A percentile compares a stretch with the other conserved stretches of the same genome.
These are phyloP conservation scores for Claviceps cyperi DNA, from an alignment of 2,329 filamentous ascomycete genomes.

Conservation along the genomic window DNA sequence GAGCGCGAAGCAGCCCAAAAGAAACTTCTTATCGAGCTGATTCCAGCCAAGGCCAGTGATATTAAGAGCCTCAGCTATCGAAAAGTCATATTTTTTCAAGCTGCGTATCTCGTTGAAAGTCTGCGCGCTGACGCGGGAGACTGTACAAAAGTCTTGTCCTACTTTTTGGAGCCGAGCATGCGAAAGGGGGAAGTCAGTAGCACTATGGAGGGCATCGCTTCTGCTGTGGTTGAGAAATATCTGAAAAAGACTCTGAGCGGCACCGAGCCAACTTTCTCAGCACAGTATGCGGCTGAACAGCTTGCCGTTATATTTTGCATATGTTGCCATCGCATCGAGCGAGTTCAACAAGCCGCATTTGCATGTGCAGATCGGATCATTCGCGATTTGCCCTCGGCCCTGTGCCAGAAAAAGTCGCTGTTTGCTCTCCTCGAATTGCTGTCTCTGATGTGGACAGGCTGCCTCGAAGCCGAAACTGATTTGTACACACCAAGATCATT, in stretches of 20 bases:
- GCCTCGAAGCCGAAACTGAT: slow-evolving; percentile 85
- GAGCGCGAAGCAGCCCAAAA: slow-evolving; percentile 72
- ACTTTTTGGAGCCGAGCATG: slow-evolving; percentile 89
- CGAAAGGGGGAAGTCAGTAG: slow-evolving; percentile 46
- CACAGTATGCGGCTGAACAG: slow-evolving; percentile 78
- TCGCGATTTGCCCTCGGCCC: slow-evolving; percentile 66
- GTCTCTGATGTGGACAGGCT: slow-evolving; percentile 89
- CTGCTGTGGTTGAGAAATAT: slow-evolving; percentile 66
- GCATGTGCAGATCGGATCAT: slow-evolving; percentile 77
- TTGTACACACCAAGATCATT: slow-evolving; percentile 77
- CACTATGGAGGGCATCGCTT: slow-evolving; percentile 49
- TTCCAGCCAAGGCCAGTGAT: slow-evolving; percentile 64
- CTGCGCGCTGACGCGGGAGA: slow-evolving; percentile 76
- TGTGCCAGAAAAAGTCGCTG: slow-evolving; percentile 80
- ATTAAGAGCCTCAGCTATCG: slow-evolving; percentile 76
- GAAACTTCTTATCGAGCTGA: slow-evolving; percentile 54
- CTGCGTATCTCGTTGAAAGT: slow-evolving; percentile 78
- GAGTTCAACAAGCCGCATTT: slow-evolving; percentile 78
- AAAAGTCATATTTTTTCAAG: slow-evolving; percentile 82
- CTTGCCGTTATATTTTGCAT: slow-evolving; percentile 71
- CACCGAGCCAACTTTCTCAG: slow-evolving; percentile 64
- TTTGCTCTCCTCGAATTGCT: slow-evolving; percentile 87
- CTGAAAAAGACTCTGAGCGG: slow-evolving; percentile 60
- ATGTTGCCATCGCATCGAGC: slow-evolving; percentile 86
- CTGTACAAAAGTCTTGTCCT: slow-evolving; percentile 76